Conservation (phyloP, 2,329 filamentous ascomycete species). For the Neopestalotiopsis sp. region DNA sequence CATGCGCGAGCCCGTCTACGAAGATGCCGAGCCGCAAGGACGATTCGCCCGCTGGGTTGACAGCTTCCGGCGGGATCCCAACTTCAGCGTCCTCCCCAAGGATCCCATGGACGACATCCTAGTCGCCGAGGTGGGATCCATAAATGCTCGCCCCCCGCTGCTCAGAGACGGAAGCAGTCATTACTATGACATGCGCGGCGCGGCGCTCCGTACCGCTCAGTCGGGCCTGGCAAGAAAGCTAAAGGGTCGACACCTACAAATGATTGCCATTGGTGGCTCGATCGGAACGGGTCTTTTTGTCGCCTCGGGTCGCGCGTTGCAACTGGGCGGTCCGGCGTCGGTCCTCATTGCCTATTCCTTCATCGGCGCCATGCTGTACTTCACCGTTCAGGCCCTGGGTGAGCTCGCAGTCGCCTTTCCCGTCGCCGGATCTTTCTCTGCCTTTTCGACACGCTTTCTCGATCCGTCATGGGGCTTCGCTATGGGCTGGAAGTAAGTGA, state of each 20-base stretch:
- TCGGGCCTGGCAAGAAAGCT: conserved; percentile 78
- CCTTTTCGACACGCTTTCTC: conserved; percentile 89
- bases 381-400: conserved; percentile 88
- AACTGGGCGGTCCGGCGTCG: conserved; percentile 77
- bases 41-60: conserved; percentile 56
- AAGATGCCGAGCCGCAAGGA: conserved; percentile 39
- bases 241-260: conserved; percentile 88
- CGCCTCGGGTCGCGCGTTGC: conserved; percentile 75
- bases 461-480: conserved; percentile 95
- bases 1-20: conserved; percentile 56
- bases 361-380: conserved; percentile 88
- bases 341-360: conserved; percentile 79
- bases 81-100: conserved; percentile 52
- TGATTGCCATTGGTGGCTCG: conserved; percentile 95
- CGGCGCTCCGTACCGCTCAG: conserved; percentile 75
- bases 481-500: conserved; percentile 87
- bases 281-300: conserved; percentile 91
- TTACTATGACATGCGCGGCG: conserved; percentile 61
- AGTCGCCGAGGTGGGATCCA: conserved; percentile 34
- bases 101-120: conserved; percentile 42
- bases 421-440: conserved; percentile 88
- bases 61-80: conserved; percentile 68
- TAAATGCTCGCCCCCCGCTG: conserved; percentile 32
- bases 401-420: conserved; percentile 92
- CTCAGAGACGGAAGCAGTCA: conserved; percentile 40